A percentile compares a stretch with the other conserved stretches of the same genome.
Conservation (phyloP, 163 green algal genomes). For the Trebouxia gelatinosa region DNA sequence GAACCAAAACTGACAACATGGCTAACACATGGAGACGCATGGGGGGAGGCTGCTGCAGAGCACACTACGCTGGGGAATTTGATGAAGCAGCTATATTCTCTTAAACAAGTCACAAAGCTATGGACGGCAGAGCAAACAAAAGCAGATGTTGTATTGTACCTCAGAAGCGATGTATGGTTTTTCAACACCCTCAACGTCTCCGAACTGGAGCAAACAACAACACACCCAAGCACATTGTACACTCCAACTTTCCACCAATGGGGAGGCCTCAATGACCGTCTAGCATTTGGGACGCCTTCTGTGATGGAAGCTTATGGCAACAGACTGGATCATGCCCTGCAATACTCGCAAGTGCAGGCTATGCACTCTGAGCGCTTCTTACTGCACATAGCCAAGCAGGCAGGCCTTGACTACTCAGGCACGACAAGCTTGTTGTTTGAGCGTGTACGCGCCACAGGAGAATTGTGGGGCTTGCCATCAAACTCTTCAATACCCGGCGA, state of each 20-base stretch:
- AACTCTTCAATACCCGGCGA: neutral
- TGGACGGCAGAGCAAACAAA: neutral
- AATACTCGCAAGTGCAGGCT: neutral
- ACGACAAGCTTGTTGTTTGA: neutral
- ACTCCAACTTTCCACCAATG: constrained; percentile 5
- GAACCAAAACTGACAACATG: neutral
- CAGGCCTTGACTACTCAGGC: neutral
- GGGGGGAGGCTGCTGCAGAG: neutral
- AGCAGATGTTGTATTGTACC: neutral
- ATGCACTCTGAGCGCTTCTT: neutral
- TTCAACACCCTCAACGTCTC: neutral
- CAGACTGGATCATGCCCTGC: neutral
- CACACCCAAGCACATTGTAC: neutral
- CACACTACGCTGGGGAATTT: neutral
- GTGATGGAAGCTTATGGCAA: neutral
- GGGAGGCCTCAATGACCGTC: neutral
- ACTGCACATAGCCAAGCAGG: neutral
- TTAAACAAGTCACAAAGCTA: neutral
- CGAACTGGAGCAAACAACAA: neutral
- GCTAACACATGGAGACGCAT: neutral
- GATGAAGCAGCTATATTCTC: neutral
- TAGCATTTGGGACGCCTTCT: neutral
- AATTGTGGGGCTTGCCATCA: neutral
- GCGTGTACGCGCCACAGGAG: neutral
- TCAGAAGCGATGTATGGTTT: constrained; percentile 1